Conservation (phyloP, 1,139 yeast genomes). For the Saccharomycopsis hybrid region DNA sequence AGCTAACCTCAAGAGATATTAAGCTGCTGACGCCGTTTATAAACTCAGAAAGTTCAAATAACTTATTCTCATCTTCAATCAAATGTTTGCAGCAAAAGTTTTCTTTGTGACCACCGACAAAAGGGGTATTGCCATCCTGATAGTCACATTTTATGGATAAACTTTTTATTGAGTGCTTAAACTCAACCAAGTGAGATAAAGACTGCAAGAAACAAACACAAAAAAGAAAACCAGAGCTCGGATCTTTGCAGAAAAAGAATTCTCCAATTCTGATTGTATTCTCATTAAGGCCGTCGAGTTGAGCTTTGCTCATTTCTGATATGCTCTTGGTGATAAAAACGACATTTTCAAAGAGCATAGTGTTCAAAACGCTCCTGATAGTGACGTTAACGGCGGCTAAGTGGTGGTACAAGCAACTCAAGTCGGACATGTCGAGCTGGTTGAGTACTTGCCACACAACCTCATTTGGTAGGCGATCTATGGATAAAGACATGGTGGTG, state of each 20-base stretch:
- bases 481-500: neutral
- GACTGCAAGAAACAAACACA: neutral
- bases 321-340: neutral
- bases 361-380: neutral
- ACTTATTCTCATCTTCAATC: neutral
- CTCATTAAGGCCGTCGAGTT: neutral
- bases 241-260: neutral
- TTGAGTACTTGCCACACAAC: neutral
- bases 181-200: neutral
- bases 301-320: conserved; percentile 2
- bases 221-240: neutral
- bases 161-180: neutral
- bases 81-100: neutral
- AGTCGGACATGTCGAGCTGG: conserved; percentile 6
- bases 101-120: neutral
- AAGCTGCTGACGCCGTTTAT: neutral
- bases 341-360: conserved; percentile 2
- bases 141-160: conserved; percentile 1
- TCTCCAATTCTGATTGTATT: neutral
- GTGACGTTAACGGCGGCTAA: neutral
- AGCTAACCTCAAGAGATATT: conserved; percentile 1
- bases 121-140: neutral
- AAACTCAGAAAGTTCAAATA: neutral
- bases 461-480: conserved; percentile 4
- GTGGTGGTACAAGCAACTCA: neutral